phyloP scores from a whole-genome alignment of 225 moss, liverwort and hornwort genomes.

The Pseudisothecium myosuroides region DNA sequence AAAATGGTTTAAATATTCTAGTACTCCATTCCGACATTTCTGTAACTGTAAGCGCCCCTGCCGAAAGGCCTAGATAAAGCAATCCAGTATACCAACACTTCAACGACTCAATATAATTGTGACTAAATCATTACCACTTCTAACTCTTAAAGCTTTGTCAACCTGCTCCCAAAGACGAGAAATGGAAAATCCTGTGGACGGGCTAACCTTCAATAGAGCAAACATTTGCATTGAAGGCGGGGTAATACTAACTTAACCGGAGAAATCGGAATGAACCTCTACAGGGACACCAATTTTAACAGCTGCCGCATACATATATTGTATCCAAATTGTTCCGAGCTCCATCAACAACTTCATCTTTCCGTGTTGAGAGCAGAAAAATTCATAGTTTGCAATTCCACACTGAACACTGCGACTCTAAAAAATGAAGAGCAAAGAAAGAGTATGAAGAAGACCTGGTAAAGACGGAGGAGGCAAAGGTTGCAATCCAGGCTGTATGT shows the following conservation, averaged over 20 bases:
- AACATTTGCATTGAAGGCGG: not conserved
- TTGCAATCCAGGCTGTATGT: constrained; percentile 96
- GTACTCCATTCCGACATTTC: not conserved
- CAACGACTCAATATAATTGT: not conserved
- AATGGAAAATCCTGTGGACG: not conserved
- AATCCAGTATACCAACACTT: not conserved
- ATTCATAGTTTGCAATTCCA: not conserved
- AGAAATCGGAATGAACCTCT: not conserved
- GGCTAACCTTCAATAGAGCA: not conserved
- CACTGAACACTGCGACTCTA: not conserved
- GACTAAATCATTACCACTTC: not conserved
- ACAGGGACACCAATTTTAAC: not conserved
- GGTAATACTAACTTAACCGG: not conserved
- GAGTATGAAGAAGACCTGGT: constrained; percentile 45
- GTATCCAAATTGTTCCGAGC: not conserved
- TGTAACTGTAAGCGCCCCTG: not conserved
- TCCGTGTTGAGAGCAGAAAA: not conserved
- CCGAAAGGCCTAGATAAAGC: not conserved
- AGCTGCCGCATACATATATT: not conserved
- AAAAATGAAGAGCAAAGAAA: not conserved
- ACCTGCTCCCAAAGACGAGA: not conserved
- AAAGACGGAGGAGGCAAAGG: constrained; percentile 88
- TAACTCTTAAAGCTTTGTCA: not conserved
- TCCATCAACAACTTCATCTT: not conserved
- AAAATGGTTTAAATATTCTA: not conserved